These are phyloP conservation scores for Leccinum fallax DNA, from an alignment of 1,284 basidiomycete genomes.

Conservation along the genomic window DNA sequence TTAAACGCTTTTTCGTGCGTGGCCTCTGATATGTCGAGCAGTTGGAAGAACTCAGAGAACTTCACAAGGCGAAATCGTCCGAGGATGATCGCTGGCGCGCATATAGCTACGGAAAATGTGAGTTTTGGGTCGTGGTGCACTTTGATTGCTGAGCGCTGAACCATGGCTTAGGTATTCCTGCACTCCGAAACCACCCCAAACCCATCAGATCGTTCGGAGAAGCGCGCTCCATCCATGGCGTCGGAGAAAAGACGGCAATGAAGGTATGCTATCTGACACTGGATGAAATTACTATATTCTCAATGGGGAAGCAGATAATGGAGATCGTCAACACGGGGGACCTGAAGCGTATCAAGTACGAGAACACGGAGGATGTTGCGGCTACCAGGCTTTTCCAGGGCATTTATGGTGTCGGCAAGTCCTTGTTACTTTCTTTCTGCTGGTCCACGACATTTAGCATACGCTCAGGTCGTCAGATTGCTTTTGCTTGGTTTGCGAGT, in stretches of 20 bases:
- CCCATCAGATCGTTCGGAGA: constrained; percentile 66
- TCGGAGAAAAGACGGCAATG: constrained; percentile 74
- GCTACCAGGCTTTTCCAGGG: constrained; percentile 64
- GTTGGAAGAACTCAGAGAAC: constrained; percentile 61
- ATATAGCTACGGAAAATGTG: constrained; percentile 64
- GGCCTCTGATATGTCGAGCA: constrained; percentile 31
- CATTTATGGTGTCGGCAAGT: constrained; percentile 84
- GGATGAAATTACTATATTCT: neutral
- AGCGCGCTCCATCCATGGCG: constrained; percentile 62
- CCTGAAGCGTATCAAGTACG: constrained; percentile 60
- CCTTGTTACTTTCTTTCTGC: neutral
- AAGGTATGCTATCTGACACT: constrained; percentile 53
- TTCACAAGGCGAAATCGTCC: constrained; percentile 58
- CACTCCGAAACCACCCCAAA: constrained; percentile 53
- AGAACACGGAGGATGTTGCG: constrained; percentile 61
- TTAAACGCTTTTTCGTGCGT: neutral
- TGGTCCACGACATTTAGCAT: neutral
- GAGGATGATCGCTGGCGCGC: constrained; percentile 66
- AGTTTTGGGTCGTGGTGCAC: neutral
- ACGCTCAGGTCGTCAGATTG: constrained; percentile 56
- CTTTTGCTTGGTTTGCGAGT: constrained; percentile 71
- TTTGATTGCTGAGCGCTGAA: constrained; percentile 20
- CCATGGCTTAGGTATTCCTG: constrained; percentile 50
- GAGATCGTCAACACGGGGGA: constrained; percentile 76
- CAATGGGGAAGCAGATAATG: constrained; percentile 56